Conservation (phyloP, 805 yeast genomes). For the Pichia heedii region DNA sequence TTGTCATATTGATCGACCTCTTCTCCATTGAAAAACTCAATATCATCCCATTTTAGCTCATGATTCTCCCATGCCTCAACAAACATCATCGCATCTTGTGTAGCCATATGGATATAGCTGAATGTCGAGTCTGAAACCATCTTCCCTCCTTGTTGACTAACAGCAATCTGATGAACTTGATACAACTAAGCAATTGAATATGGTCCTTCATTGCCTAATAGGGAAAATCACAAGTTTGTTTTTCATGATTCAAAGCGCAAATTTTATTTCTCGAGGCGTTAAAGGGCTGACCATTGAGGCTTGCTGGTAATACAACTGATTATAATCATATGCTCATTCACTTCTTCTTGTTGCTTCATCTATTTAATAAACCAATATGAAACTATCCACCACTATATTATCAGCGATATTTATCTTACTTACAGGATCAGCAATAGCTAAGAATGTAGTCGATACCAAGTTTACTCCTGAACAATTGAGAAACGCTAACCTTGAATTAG, state of each 20-base stretch:
- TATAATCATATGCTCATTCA: too few relatives aligned
- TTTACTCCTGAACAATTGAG: conserved; percentile 3
- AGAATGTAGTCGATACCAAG: conserved; percentile 3
- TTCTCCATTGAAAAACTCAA: conserved; percentile 19
- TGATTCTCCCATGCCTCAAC: conserved; percentile 27
- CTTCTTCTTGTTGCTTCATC: too few relatives aligned
- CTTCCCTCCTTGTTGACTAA: background rate
- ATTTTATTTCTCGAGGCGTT: too few relatives aligned
- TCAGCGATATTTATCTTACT: background rate
- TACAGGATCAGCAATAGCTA: background rate
- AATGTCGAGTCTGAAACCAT: conserved; percentile 19
- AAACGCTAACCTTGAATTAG: conserved; percentile 5
- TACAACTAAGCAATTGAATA: too few relatives aligned
- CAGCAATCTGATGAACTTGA: too few relatives aligned
- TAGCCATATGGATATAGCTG: conserved; percentile 24
- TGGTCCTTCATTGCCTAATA: too few relatives aligned
- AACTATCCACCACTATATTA: background rate
- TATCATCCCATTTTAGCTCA: conserved; percentile 25
- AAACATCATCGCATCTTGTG: conserved; percentile 24
- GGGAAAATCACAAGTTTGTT: too few relatives aligned
- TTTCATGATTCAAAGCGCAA: too few relatives aligned
- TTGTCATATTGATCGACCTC: conserved; percentile 15
- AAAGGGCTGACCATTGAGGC: too few relatives aligned
- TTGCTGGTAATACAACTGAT: too few relatives aligned
- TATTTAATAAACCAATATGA: background rate